Evolutionary conservation across 495 filamentous ascomycete genomes (phyloP).

Genomic region (Penicillium desertorum): DNA sequence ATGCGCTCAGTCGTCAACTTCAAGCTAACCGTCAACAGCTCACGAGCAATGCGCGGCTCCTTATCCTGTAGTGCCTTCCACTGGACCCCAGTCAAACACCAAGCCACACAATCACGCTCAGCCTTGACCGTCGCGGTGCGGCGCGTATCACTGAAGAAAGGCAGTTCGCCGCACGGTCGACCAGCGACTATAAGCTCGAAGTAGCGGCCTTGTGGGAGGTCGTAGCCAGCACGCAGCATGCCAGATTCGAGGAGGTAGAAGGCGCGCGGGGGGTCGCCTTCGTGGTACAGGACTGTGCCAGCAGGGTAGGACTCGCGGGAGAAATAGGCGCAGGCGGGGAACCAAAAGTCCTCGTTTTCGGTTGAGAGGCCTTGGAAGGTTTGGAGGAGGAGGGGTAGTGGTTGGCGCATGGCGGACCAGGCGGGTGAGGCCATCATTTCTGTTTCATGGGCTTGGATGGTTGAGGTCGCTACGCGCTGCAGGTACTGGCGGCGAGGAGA

Average conservation of each 20-base stretch:
- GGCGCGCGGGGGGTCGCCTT: slow-evolving; percentile 65
- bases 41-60: slow-evolving; percentile 73
- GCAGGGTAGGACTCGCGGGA: slow-evolving; percentile 59
- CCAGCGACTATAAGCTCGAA: slow-evolving; percentile 92
- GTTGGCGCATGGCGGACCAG: slow-evolving; percentile 85
- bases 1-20: slow-evolving; percentile 89
- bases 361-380: slow-evolving; percentile 80
- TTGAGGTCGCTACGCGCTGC: slow-evolving; percentile 71
- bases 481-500: slow-evolving; percentile 80
- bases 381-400: slow-evolving; percentile 85
- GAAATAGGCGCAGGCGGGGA: slow-evolving; percentile 71
- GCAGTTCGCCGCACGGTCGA: slow-evolving; percentile 91
- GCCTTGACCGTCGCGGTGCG: slow-evolving; percentile 83
- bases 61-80: slow-evolving; percentile 70
- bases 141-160: slow-evolving; percentile 88
- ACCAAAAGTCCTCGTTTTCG: slow-evolving; percentile 93
- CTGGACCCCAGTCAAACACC: slow-evolving; percentile 67
- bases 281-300: slow-evolving; percentile 72
- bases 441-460: slow-evolving; percentile 63
- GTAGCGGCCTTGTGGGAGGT: slow-evolving; percentile 82
- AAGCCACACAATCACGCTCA: slow-evolving; percentile 77
- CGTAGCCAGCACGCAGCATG: slow-evolving; percentile 84
- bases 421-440: slow-evolving; percentile 46
- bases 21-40: slow-evolving; percentile 78
- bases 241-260: slow-evolving; percentile 94